Base-by-base conservation (phyloP, 78 protist genomes). In the Dictyostelium capitatum region DNA sequence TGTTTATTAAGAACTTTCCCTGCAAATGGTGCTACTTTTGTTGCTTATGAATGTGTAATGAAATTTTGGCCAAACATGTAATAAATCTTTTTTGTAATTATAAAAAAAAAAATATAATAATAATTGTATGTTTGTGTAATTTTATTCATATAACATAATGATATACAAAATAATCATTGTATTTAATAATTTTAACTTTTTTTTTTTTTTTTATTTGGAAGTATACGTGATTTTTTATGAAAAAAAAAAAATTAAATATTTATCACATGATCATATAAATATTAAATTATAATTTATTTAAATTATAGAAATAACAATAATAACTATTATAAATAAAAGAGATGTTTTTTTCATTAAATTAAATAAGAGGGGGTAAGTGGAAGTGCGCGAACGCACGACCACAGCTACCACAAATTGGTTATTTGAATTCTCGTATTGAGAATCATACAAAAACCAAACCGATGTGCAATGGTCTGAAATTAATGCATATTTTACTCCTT, bases 21-120 rank as follows among this genome's bases (percentile, higher is more conserved):
- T 5, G 95, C 89, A 20, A 90, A 90, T 41, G 95, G 89, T 80
- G 84, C 87, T 9, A 79, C 89, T n/a, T 89, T 89, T 65, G 78
- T 89, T 15, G 89, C 82, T 41, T 79, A 79, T 79, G 83, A 79
- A 57, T 56, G 59, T 30, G 83, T 79, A 32, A 79, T 79, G 82
- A 77, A 77, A 53, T n/a, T 77, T 28, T 30, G 50, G 7, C 59
- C 65, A 51, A 11, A n/a, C n/a, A n/a, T 46, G 50, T 30, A 70
- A 41, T 30, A 64, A 57, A 57, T n/a, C 5, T n/a, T 57, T n/a
- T n/a, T 57, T 23, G 25, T 59, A 56, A 23, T 15, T 7, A 23
- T n/a, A 20, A 23, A 20, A 59, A 19, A 59, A 20, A 59, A 15
- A 59, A 59, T 15, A 0, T 19, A n/a, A n/a, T n/a, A 23, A 23